Base-by-base conservation (phyloP, 2,329 filamentous ascomycete genomes). In the Domatiomyces globalis region DNA sequence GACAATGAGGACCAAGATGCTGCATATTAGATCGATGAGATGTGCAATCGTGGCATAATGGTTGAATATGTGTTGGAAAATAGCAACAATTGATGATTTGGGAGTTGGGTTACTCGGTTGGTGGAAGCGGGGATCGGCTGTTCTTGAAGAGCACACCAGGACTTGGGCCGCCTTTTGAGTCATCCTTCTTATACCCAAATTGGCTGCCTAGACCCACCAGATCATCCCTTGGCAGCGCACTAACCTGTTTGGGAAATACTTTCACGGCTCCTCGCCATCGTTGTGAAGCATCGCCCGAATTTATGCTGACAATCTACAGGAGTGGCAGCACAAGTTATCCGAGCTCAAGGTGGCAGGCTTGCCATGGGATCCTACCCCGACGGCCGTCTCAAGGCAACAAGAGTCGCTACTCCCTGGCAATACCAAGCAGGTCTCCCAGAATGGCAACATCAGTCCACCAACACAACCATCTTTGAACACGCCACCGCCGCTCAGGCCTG, bases 321-420 rank as follows among this genome's bases (percentile, higher is more conserved):
- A 83, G 71, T 98, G 92, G 92, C 89, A 96, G 74, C 77, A 83
- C 62, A 95, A 94, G 69, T 77, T 98, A 36, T 85, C 89, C 1
- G 80, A 81, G 60, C 81, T 94, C 58, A 81, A 84, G 59, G 84
- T 96, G 55, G 92, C 92, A 54, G 74, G 79, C 52, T 95, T 96
- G 66, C 90, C 92, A 9, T 98, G 92, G 92, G 92, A 98, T 65
- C 90, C 92, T 44, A 83, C 85, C 64, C 83, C 84, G 48, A 82
- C 85, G 49, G 77, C 79, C 49, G 66, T 65, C 56, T 71, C 60
- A 61, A 73, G 62, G 63, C 73, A 61, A 62, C 57, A 65, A 67
- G 56, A 60, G 22, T 54, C 58, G 52, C 51, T 39, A 15, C 10
- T 67, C 67, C 58, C 64, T 62, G 48, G 68, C 65, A 52, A 63